Conservation (phyloP, 129 eudicot genomes). For the Chrysanthemum seticuspe region DNA sequence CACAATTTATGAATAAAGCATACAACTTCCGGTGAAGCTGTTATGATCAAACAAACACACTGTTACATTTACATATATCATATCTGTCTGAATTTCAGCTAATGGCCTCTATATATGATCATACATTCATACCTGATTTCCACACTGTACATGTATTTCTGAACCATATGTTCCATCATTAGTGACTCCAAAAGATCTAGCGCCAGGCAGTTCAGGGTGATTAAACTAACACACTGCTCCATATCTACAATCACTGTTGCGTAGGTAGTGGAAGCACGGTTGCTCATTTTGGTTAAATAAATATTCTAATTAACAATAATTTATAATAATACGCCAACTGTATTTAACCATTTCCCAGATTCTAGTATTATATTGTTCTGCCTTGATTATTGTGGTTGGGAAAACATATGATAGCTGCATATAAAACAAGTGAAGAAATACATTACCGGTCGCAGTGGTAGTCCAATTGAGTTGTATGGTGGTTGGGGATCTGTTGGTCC, state of each 20-base stretch:
- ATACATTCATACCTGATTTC: neutral
- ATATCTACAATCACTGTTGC: neutral
- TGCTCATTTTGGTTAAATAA: neutral
- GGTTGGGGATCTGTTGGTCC: neutral
- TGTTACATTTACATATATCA: neutral
- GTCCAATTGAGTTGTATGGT: constrained; percentile 2
- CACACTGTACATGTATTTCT: neutral
- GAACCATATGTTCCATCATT: no score
- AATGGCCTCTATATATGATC: neutral
- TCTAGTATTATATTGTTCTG: no score
- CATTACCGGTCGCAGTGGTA: neutral
- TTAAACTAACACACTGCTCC: neutral
- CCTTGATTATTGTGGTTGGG: no score
- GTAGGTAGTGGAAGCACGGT: neutral
- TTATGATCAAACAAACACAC: no score
- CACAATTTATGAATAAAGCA: no score
- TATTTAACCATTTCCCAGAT: no score
- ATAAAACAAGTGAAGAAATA: neutral
- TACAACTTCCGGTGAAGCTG: no score
- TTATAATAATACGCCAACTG: neutral
- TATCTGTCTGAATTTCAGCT: neutral
- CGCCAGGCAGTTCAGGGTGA: neutral
- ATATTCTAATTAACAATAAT: neutral
- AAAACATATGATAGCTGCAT: no score
- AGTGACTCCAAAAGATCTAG: no score